A percentile compares a stretch with the other conserved stretches of the same genome.
phyloP scores from a whole-genome alignment of 2,329 filamentous ascomycete genomes.

The Colletotrichum gigasporum region DNA sequence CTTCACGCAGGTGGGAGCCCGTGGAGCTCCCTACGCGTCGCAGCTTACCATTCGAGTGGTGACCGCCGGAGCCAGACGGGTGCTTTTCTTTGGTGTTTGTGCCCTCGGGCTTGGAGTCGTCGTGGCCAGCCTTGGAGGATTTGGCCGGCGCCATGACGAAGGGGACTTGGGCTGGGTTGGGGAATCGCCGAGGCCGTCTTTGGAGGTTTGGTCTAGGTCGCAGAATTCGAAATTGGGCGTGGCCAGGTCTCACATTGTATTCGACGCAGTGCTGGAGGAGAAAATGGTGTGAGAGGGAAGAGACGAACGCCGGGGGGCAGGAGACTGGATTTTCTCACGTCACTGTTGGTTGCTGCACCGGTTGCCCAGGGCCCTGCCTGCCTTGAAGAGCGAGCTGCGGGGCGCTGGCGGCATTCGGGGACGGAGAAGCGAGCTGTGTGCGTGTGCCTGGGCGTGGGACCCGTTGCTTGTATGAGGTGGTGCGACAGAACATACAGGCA shows the following conservation, averaged over 20 bases:
- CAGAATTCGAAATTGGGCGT: slow-evolving; percentile 54
- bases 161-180: background rate
- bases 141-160: slow-evolving; percentile 56
- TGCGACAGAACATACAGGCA: slow-evolving; percentile 9
- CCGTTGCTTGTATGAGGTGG: slow-evolving; percentile 7
- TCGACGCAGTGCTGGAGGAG: background rate
- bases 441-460: background rate
- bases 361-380: slow-evolving; percentile 24
- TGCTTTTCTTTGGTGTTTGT: slow-evolving; percentile 55
- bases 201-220: slow-evolving; percentile 53
- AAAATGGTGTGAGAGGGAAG: slow-evolving; percentile 1
- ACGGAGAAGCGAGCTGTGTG: slow-evolving; percentile 4
- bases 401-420: slow-evolving; percentile 28
- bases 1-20: slow-evolving; percentile 41
- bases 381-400: slow-evolving; percentile 17
- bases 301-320: background rate
- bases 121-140: slow-evolving; percentile 50
- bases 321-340: slow-evolving; percentile 27
- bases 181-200: slow-evolving; percentile 2
- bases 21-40: slow-evolving; percentile 63
- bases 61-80: slow-evolving; percentile 42
- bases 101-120: slow-evolving; percentile 55
- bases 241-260: slow-evolving; percentile 23
- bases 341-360: slow-evolving; percentile 29
- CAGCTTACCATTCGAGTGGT: slow-evolving; percentile 61